Base-by-base conservation (phyloP, 2,329 filamentous ascomycete genomes). In the Rasamsonia emersonii region DNA sequence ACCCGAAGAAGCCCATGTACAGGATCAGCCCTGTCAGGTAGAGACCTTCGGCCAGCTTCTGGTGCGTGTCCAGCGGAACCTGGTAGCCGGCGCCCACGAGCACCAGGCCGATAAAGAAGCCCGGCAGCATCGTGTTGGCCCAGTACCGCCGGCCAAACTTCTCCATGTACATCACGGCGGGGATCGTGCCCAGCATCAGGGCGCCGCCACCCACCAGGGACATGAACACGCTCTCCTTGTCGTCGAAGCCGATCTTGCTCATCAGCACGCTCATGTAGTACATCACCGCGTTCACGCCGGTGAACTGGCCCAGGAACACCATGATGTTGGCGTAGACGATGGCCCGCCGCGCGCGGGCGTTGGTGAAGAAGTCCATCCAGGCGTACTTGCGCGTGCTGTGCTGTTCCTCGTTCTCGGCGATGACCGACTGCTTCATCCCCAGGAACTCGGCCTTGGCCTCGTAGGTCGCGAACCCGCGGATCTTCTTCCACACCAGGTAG, bases 321-420 rank as follows among this genome's bases (percentile, higher is more conserved):
- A 82, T 82, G 23, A 77, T 70, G 46, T 79, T 81, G 46, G 77
- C 77, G 46, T 80, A 81, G 37, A 82, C 54, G 25, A 82, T 63
- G 2, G 78, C 75, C 7, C 78, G 67, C 14, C 77, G 72, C n/a
- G 74, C 74, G 19, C 80, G 73, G 5, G 77, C 75, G 24, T 77
- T 71, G 11, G 78, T 83, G 59, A 84, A 73, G 59, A 84, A 81
- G 50, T 85, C 79, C 62, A 83, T 65, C 77, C 79, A 84, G 1
- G 77, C 72, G 56, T 73, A 81, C 17, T 67, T 68, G 36, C 67
- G 67, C 44, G 72, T 72, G 32, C 63, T 60, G 5, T 65, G 59
- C 37, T 70, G 64, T 6, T 71, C 64, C 3, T 68, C 58, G 16
- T 65, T 67, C 41, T 79, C 65, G 41, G 79, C 73, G 14, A 68